Evolutionary conservation across 306 rosid species (phyloP).

Genomic region (Begonia fuchsioides): DNA sequence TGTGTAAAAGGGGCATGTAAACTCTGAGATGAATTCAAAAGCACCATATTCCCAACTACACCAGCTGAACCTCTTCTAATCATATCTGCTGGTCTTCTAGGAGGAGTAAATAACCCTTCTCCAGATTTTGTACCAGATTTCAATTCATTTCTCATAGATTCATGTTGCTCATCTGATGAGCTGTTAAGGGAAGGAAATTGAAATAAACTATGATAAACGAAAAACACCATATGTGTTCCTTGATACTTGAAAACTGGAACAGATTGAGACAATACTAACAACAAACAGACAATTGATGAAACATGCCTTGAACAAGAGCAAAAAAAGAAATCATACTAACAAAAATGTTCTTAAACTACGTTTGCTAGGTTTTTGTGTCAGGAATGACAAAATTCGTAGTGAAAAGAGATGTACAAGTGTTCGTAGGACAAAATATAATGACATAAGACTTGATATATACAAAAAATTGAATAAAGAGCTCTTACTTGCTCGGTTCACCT

Average conservation of each 20-base stretch:
- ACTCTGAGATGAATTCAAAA: constrained; percentile 61
- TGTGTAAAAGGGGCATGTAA: constrained; percentile 90
- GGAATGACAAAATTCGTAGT: no score
- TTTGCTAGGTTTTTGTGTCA: no score
- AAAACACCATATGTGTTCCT: no score
- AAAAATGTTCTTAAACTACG: no score
- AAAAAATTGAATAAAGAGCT: constrained; percentile 12
- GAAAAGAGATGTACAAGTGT: no score
- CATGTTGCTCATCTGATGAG: constrained; percentile 27
- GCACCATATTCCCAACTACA: constrained; percentile 55
- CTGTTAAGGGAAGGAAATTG: constrained; percentile 19
- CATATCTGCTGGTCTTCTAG: constrained; percentile 31
- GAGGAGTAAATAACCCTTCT: constrained; percentile 22
- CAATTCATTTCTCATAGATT: constrained; percentile 16
- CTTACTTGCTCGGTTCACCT: constrained; percentile 99
- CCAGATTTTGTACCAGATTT: constrained; percentile 26
- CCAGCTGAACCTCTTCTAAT: constrained; percentile 77
- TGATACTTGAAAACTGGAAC: no score
- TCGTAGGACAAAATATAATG: no score
- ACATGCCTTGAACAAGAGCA: no score
- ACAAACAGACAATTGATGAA: no score
- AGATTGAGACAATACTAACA: no score
- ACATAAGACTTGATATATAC: neutral
- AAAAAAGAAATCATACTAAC: no score
- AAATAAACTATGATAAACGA: no score